phyloP scores from a whole-genome alignment of 2,329 filamentous ascomycete species.

The Huntiella abstrusa region DNA sequence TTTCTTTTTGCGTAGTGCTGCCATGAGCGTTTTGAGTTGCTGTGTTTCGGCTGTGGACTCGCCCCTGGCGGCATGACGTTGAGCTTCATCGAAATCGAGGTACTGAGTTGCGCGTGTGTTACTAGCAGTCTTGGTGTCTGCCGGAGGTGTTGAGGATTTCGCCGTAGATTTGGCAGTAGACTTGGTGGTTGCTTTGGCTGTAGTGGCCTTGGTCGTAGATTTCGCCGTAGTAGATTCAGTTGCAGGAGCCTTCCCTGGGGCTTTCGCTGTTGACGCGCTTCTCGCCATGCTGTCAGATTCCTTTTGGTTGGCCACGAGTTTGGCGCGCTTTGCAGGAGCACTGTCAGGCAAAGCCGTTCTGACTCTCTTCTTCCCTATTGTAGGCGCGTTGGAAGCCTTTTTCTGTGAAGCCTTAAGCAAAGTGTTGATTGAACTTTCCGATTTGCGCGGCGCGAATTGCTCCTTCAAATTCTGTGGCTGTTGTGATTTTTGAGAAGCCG shows the following conservation, averaged over 20 bases:
- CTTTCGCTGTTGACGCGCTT: constrained; percentile 34
- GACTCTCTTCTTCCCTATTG: constrained; percentile 4
- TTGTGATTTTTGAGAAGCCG: neutral
- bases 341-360: constrained; percentile 8
- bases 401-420: constrained; percentile 3
- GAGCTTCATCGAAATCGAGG: constrained; percentile 44
- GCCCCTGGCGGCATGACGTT: constrained; percentile 22
- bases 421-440: constrained; percentile 5
- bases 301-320: neutral
- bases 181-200: neutral
- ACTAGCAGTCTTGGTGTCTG: constrained; percentile 13
- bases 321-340: constrained; percentile 5
- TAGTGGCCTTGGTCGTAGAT: neutral
- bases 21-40: constrained; percentile 53
- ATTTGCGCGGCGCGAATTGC: neutral
- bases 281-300: constrained; percentile 1
- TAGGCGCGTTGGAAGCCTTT: neutral
- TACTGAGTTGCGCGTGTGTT: constrained; percentile 61
- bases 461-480: neutral
- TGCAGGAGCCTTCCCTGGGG: constrained; percentile 50
- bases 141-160: neutral
- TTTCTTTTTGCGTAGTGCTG: constrained; percentile 66
- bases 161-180: neutral
- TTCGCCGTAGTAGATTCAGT: neutral
- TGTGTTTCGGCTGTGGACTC: constrained; percentile 28